phyloP scores from a whole-genome alignment of 805 yeast species.

The Ogataea henricii region DNA sequence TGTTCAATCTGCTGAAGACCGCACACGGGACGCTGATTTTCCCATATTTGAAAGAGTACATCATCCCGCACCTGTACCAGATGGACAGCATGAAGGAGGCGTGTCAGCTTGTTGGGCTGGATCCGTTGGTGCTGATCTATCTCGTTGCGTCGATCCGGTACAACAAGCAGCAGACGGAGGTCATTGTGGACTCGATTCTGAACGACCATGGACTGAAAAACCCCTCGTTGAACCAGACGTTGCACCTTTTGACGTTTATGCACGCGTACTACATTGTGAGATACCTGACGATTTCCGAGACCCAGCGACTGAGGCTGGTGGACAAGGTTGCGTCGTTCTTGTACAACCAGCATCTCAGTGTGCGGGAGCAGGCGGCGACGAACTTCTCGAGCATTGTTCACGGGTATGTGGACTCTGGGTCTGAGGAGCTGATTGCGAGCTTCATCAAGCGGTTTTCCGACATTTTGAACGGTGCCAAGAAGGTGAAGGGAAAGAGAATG shows the following conservation, averaged over 20 bases:
- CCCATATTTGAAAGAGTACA: constrained; percentile 49
- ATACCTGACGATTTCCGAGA: constrained; percentile 50
- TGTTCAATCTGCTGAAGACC: constrained; percentile 54
- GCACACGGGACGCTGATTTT: constrained; percentile 55
- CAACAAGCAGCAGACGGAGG: constrained; percentile 42
- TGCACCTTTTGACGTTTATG: constrained; percentile 65
- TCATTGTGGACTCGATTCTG: constrained; percentile 47
- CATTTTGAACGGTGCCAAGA: constrained; percentile 40
- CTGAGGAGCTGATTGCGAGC: constrained; percentile 42
- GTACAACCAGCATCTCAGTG: constrained; percentile 66
- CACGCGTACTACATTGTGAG: constrained; percentile 74
- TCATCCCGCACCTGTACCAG: constrained; percentile 70
- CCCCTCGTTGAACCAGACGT: constrained; percentile 61
- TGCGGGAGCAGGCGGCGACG: constrained; percentile 69
- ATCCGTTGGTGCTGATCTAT: constrained; percentile 51
- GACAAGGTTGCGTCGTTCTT: constrained; percentile 53
- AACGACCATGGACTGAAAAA: constrained; percentile 37
- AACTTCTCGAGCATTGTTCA: constrained; percentile 84
- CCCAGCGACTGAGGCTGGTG: constrained; percentile 53
- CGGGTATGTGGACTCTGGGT: constrained; percentile 50
- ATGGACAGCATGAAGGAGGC: constrained; percentile 75
- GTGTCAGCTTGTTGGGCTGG: constrained; percentile 65
- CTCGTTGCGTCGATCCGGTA: constrained; percentile 51
- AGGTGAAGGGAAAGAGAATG: constrained; percentile 34
- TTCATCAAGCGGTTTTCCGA: constrained; percentile 47